A percentile compares a stretch with the other conserved stretches of the same genome.
Evolutionary conservation across 352 stramenopile species (phyloP).

Genomic region (Globisporangium spiculum): DNA sequence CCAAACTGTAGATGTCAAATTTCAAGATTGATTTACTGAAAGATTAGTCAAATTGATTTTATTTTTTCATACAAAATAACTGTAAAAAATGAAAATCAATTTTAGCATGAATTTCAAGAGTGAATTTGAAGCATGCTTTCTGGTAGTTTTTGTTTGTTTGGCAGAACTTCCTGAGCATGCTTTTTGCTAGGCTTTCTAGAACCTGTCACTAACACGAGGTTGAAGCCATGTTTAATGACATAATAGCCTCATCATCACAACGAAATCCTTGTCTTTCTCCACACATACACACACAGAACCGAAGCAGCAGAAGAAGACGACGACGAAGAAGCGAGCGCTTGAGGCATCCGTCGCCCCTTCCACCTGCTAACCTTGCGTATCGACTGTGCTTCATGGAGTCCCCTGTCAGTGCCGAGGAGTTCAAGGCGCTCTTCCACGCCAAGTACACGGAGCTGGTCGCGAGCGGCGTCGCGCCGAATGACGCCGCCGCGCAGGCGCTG

Average conservation of each 20-base stretch:
- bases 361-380: neutral
- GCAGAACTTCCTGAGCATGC: neutral
- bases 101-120: too few species aligned
- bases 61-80: neutral
- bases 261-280: neutral
- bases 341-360: neutral
- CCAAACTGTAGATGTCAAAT: too few species aligned
- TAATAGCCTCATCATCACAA: neutral
- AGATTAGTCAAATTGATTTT: too few species aligned
- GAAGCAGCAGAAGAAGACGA: neutral
- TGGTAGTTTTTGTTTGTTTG: neutral
- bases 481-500: slow-evolving; percentile 54
- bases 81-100: too few species aligned
- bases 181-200: slow-evolving; percentile 1
- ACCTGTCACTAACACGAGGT: neutral
- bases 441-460: slow-evolving; percentile 49
- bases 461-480: slow-evolving; percentile 53
- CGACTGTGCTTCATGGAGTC: neutral
- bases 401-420: slow-evolving; percentile 19
- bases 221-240: slow-evolving; percentile 3
- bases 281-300: neutral
- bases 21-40: too few species aligned
- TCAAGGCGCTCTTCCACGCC: slow-evolving; percentile 50
- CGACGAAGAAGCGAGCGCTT: neutral
- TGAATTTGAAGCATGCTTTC: neutral